Conservation (phyloP, 169 alveolate genomes). For the Plasmodium berghei region DNA sequence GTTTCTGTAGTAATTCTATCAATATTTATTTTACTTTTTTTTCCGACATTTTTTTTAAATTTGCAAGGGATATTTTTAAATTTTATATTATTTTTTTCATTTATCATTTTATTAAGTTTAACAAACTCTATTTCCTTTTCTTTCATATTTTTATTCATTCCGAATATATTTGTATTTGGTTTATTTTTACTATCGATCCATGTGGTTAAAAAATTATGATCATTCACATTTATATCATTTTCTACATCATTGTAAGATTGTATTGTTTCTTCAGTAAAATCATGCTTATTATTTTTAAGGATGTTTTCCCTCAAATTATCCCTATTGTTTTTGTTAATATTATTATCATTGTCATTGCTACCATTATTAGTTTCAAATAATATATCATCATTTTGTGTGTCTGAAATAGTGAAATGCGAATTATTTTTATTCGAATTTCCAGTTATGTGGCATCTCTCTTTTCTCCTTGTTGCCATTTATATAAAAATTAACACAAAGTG, state of each 20-base stretch:
- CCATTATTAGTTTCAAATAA: background rate
- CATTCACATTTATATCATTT: background rate
- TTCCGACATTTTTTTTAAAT: slow-evolving; percentile 50
- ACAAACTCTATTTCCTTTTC: slow-evolving; percentile 19
- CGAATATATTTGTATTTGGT: background rate
- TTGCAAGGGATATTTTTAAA: slow-evolving; percentile 45
- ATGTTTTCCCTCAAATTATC: background rate
- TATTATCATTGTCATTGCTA: background rate
- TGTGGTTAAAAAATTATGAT: too few relatives aligned
- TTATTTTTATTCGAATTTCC: slow-evolving; percentile 45
- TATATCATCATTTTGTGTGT: slow-evolving; percentile 5
- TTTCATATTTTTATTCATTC: slow-evolving; percentile 11
- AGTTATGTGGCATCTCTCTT: slow-evolving; percentile 58
- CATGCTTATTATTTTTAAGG: background rate
- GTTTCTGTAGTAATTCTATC: background rate
- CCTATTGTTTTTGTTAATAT: too few relatives aligned
- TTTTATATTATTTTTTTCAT: slow-evolving; percentile 5
- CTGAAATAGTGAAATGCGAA: slow-evolving; percentile 19
- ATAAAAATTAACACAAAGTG: background rate
- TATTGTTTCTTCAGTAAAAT: too few relatives aligned
- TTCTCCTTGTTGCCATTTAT: slow-evolving; percentile 61
- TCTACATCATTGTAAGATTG: slow-evolving; percentile 7
- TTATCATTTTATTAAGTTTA: slow-evolving; percentile 16
- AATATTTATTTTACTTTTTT: slow-evolving; percentile 16
- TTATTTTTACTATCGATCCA: background rate